A percentile compares a stretch with the other conserved stretches of the same genome.
Conservation (phyloP, 2,329 filamentous ascomycete genomes). For the Xylariomycetidae sp. region DNA sequence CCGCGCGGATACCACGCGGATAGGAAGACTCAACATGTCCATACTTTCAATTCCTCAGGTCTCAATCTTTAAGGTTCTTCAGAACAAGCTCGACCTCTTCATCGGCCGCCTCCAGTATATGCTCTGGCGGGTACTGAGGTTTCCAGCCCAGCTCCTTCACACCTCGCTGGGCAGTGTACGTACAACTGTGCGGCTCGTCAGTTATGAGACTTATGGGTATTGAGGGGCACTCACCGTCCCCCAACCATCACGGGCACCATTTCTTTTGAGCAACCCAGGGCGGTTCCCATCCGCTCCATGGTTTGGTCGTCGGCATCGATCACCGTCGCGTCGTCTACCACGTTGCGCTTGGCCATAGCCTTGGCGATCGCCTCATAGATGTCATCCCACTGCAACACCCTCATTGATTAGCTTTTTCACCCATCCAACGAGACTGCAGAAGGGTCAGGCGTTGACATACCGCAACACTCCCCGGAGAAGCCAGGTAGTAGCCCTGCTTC, state of each 20-base stretch:
- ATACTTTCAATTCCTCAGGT: too few relatives aligned
- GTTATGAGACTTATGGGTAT: constrained; percentile 2
- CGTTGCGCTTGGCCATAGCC: constrained; percentile 31
- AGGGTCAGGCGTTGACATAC: constrained; percentile 6
- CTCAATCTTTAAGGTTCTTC: constrained; percentile 10
- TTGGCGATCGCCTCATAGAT: constrained; percentile 40
- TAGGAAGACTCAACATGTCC: too few relatives aligned
- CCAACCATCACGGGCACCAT: constrained; percentile 35
- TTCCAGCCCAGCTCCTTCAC: constrained; percentile 37
- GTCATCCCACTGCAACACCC: constrained; percentile 35
- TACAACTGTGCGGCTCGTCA: constrained; percentile 26
- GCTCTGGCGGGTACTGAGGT: constrained; percentile 33
- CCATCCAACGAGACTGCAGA: background rate
- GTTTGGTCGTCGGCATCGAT: constrained; percentile 27
- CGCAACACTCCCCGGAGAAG: constrained; percentile 38
- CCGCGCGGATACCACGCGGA: too few relatives aligned
- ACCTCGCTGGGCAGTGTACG: constrained; percentile 35
- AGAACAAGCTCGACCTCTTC: constrained; percentile 41
- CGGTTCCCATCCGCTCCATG: constrained; percentile 35
- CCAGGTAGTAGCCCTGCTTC: constrained; percentile 44
- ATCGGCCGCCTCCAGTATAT: constrained; percentile 40
- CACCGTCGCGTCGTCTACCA: constrained; percentile 33
- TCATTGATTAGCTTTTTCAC: background rate
- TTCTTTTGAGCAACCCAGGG: constrained; percentile 26
- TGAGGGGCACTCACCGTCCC: constrained; percentile 32